Conservation (phyloP, 179 eudicot species). For the Spinacia oleracea region DNA sequence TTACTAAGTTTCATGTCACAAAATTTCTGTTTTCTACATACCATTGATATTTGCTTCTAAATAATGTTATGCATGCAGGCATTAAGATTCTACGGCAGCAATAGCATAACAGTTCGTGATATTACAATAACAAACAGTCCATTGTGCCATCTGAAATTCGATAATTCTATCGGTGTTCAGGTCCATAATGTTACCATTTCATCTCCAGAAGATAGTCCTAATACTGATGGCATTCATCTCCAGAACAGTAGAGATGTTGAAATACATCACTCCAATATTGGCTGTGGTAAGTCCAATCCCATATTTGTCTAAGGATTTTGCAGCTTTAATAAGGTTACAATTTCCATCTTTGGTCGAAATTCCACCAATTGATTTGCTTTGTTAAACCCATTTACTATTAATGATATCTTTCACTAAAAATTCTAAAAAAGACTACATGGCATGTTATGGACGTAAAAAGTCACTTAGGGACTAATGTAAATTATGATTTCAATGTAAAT, state of each 20-base stretch:
- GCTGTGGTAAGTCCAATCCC: constrained; percentile 46
- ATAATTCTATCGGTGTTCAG: constrained; percentile 49
- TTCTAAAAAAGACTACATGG: not conserved
- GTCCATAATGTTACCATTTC: constrained; percentile 61
- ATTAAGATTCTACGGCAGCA: constrained; percentile 65
- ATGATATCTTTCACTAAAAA: not conserved
- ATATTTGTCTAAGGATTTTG: not conserved
- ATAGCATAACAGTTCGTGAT: constrained; percentile 54
- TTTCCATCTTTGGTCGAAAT: not conserved
- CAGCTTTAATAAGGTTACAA: not conserved
- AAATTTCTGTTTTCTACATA: not conserved
- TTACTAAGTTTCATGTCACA: not conserved
- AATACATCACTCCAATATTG: constrained; percentile 65
- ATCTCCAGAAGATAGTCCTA: constrained; percentile 74
- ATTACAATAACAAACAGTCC: constrained; percentile 68
- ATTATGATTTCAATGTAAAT: too few species aligned
- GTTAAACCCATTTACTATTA: not conserved
- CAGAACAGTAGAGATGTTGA: constrained; percentile 72
- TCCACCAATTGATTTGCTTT: too few species aligned
- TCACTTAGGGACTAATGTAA: too few species aligned
- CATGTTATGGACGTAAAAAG: too few species aligned
- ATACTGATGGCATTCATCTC: constrained; percentile 89
- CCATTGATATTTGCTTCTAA: not conserved
- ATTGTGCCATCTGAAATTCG: constrained; percentile 78
- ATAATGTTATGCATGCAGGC: constrained; percentile 43